A percentile compares a stretch with the other conserved stretches of the same genome.
These are phyloP conservation scores for Cutaneotrichosporon sp. DNA, from an alignment of 1,284 basidiomycete species.

Conservation along the genomic window DNA sequence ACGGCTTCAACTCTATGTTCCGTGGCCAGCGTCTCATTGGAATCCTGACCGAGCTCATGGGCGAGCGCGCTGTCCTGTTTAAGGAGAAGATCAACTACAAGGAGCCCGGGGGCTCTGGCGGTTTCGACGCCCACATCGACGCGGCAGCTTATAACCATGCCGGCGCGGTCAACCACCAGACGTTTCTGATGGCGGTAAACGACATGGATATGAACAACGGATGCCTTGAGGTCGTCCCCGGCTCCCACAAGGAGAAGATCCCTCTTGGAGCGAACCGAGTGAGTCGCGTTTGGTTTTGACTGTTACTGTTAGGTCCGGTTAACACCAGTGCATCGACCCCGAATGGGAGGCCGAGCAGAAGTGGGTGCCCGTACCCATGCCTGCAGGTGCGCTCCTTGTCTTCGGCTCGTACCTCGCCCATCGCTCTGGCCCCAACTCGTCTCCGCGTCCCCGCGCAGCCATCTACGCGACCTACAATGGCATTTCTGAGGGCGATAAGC, in stretches of 20 bases:
- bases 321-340: constrained; percentile 27
- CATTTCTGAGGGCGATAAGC: constrained; percentile 36
- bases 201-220: constrained; percentile 36
- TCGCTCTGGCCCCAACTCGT: constrained; percentile 35
- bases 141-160: constrained; percentile 31
- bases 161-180: constrained; percentile 25
- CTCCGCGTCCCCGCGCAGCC: constrained; percentile 28
- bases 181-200: constrained; percentile 40
- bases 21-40: constrained; percentile 25
- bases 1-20: constrained; percentile 30
- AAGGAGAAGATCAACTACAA: constrained; percentile 47
- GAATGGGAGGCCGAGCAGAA: constrained; percentile 30
- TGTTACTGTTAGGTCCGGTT: no score
- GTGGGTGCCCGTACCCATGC: constrained; percentile 37
- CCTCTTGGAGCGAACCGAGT: constrained; percentile 29
- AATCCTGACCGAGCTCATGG: constrained; percentile 26
- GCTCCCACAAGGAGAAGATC: constrained; percentile 27
- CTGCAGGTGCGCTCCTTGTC: constrained; percentile 34
- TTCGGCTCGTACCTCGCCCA: constrained; percentile 43
- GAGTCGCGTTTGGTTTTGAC: no score
- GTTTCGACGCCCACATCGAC: constrained; percentile 41
- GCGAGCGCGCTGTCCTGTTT: constrained; percentile 33
- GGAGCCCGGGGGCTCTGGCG: constrained; percentile 31
- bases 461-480: constrained; percentile 43
- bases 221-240: constrained; percentile 39